phyloP scores from a whole-genome alignment of 108 stramenopile genomes.

The Nitzschia sp. region DNA sequence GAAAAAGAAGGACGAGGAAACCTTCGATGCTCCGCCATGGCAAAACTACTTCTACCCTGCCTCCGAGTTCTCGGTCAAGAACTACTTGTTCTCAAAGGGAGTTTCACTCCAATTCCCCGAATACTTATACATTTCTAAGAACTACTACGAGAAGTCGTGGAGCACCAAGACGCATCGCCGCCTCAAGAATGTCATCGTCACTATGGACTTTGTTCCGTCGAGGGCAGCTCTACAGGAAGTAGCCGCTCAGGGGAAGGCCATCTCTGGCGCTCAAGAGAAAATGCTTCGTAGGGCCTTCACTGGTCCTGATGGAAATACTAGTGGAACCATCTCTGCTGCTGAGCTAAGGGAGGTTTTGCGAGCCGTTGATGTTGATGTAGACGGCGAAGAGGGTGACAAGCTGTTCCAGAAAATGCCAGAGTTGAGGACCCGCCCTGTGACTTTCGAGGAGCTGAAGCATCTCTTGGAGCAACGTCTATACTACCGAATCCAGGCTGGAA shows the following conservation, averaged over 20 bases:
- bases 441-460: constrained; percentile 87
- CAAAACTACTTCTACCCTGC: constrained; percentile 94
- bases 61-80: constrained; percentile 92
- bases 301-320: constrained; percentile 79
- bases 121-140: constrained; percentile 88
- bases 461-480: constrained; percentile 84
- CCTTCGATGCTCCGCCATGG: constrained; percentile 54
- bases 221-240: constrained; percentile 68
- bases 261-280: constrained; percentile 88
- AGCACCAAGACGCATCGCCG: constrained; percentile 93
- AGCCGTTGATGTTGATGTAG: constrained; percentile 93
- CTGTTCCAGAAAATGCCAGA: constrained; percentile 77
- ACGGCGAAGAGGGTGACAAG: constrained; percentile 78
- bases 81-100: constrained; percentile 84
- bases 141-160: constrained; percentile 96
- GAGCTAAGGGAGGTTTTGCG: constrained; percentile 89
- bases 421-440: constrained; percentile 48
- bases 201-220: constrained; percentile 90
- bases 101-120: constrained; percentile 79
- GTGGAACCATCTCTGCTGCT: constrained; percentile 80
- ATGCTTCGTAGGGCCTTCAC: constrained; percentile 88
- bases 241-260: constrained; percentile 72
- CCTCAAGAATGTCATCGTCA: constrained; percentile 96
- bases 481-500: constrained; percentile 92
- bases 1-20: constrained; percentile 15